phyloP scores from a whole-genome alignment of 352 stramenopile species.

The Paralagenidium karlingii region DNA sequence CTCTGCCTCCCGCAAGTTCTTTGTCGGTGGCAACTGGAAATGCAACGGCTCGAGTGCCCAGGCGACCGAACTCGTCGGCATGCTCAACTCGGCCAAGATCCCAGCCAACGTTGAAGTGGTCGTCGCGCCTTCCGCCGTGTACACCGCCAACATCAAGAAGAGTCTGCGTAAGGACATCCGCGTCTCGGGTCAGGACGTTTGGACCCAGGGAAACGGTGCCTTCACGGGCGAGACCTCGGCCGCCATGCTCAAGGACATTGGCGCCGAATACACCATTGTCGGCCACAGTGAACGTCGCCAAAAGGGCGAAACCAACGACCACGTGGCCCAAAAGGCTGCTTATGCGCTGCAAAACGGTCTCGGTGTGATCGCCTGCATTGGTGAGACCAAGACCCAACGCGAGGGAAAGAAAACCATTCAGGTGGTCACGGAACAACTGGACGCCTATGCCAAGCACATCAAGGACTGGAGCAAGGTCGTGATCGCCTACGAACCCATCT shows the following conservation, averaged over 20 bases:
- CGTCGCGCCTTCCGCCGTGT: conserved; percentile 90
- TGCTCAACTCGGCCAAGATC: conserved; percentile 79
- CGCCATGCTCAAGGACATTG: conserved; percentile 95
- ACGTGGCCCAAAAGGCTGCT: conserved; percentile 91
- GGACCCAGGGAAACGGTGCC: conserved; percentile 89
- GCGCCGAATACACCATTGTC: conserved; percentile 92
- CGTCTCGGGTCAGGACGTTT: conserved; percentile 92
- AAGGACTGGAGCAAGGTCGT: conserved; percentile 93
- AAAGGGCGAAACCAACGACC: conserved; percentile 85
- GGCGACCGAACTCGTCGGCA: conserved; percentile 50
- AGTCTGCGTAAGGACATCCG: conserved; percentile 45
- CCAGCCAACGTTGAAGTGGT: conserved; percentile 89
- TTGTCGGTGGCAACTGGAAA: conserved; percentile 99
- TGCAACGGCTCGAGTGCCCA: conserved; percentile 82
- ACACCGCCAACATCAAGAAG: conserved; percentile 61
- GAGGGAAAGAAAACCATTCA: conserved; percentile 89
- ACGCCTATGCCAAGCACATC: conserved; percentile 79
- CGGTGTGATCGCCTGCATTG: conserved; percentile 94
- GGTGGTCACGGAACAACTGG: conserved; percentile 90
- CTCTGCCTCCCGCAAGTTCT: conserved; percentile 88
- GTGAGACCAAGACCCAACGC: conserved; percentile 92
- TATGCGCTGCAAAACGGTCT: conserved; percentile 89
- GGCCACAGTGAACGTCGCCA: conserved; percentile 93
- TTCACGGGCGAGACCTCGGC: conserved; percentile 96
- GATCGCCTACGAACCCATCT: conserved; percentile 96